Base-by-base conservation (phyloP, 441 rosid species). In the Eugenia klotzschiana region DNA sequence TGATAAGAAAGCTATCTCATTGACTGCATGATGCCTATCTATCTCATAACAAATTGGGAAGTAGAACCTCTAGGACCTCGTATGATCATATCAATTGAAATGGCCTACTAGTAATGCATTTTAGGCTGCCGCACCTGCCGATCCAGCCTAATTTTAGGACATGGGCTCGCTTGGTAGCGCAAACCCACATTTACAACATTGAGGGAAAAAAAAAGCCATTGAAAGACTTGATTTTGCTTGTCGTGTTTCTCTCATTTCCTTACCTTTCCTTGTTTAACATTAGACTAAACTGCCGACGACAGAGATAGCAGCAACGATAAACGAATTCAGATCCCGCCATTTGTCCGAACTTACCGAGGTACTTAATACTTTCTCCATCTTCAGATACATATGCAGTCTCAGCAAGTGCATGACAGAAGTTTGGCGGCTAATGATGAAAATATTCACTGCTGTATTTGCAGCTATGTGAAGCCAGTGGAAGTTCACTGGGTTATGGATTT, bases 291-390 rank as follows among this genome's bases (percentile, higher is more conserved):
- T 97, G 83, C 99, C 99, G 12, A 85, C 82, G 13, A 93, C 98
- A 0, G 99, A 95, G 92, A 97, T 97, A 37, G 96, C 98, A 14
- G 88, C 95, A 72, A 91, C 99, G 18, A 97, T 97, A 85, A 97
- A 95, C 41, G 98, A 94, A 85, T 95, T 93, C 85, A 94, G 99
- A 86, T 89, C 94, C 72, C 99, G 99, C 80, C 99, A 97, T 87
- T 89, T 97, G 83, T 91, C 98, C 11, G 98, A 95, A 89, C 95
- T 96, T 27, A 87, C 98, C 18, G 98, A 96, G 98, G 99, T 95
- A 91, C 54, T 57, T 49, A 25, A 40, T 77, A 52, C 46, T 53
- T 51, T 27, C 41, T 77, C 64, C 12, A 49, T 49, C 74, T 51
- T 51, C 50, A 33, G 37, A 64, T 82, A 12, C 29, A 46, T 43